These are phyloP conservation scores for Candida easanensis DNA, from an alignment of 805 yeast species.

Conservation along the genomic window DNA sequence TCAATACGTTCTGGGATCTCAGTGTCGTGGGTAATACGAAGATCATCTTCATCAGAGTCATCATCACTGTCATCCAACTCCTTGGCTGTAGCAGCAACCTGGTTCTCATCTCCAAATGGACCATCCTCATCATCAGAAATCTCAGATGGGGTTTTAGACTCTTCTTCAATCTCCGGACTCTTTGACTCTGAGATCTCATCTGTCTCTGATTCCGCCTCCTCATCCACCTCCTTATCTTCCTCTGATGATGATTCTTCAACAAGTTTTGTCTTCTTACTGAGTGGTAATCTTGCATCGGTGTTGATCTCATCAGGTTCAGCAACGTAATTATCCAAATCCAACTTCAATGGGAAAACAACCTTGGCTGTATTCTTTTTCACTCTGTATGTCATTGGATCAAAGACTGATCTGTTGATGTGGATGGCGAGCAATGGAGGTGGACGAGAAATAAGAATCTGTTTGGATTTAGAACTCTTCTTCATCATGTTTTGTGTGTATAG, in stretches of 20 bases:
- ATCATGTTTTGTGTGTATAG: conserved; percentile 74
- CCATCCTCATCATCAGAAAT: conserved; percentile 11
- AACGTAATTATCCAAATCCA: conserved; percentile 68
- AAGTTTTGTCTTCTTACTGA: conserved; percentile 47
- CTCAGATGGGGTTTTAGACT: conserved; percentile 4
- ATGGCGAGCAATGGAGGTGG: conserved; percentile 82
- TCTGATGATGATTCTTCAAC: not conserved
- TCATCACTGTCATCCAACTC: conserved; percentile 9
- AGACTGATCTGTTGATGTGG: conserved; percentile 91
- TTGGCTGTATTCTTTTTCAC: conserved; percentile 81
- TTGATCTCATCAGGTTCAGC: conserved; percentile 69
- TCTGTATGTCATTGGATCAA: conserved; percentile 81
- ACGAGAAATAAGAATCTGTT: conserved; percentile 74
- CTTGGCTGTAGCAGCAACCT: not conserved
- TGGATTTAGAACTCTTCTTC: conserved; percentile 74
- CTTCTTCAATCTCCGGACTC: conserved; percentile 8
- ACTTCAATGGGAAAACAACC: conserved; percentile 68
- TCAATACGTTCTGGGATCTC: conserved; percentile 13
- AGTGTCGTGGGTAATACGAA: conserved; percentile 2
- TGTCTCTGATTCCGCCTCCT: not conserved
- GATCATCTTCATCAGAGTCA: conserved; percentile 8
- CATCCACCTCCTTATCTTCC: conserved; percentile 3
- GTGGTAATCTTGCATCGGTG: conserved; percentile 74
- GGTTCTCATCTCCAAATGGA: not conserved
- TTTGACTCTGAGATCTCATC: conserved; percentile 9